Base-by-base conservation (phyloP, 768 basidiomycete species). In the Xerocomus potaroensis region DNA sequence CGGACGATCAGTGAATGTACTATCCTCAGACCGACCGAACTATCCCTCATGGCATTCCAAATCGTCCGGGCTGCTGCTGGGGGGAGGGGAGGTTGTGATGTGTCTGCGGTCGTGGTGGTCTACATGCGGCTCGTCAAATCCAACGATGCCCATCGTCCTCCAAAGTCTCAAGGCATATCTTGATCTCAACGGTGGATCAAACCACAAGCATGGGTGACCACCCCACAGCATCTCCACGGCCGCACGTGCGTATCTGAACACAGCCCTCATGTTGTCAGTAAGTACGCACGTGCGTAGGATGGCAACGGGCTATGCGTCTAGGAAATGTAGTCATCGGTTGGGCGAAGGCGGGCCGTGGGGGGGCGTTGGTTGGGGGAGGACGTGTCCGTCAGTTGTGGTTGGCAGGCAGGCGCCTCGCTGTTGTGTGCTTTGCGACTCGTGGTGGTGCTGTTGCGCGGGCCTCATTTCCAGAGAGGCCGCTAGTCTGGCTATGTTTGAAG, bases 301-400 rank as follows among this genome's bases (percentile, higher is more conserved):
- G 38, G 22, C 10, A 22, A 23, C 9, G 15, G 23, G 37, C 6
- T 24, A 3, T n/a, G 24, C 11, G 26, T 39, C 24, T 5, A 35
- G 9, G 34, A 1, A 9, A 8, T 21, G 21, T 43, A 73, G 68
- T 52, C 85, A 24, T 88, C 89, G 64, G 73, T 87, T 19, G 90
- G 90, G 0, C 88, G 91, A 69, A 89, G 90, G 0, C 88, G 91
- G 69, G 84, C 91, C 9, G 81, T 86, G n/a, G n/a, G 66, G 90
- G 90, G 15, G 90, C 88, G 0, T 74, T 84, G 0, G 82, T 83
- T 1, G 83, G 87, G 24, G 84, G 87, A 0, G n/a, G 63, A 77
- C 29, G 75, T 91, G 2, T 92, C 88, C 66, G 73, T 83, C 23
- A 54, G 69, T 12, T 68, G 78, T 53, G 90, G 90, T 14, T 91